Evolutionary conservation across 345 rosid genomes (phyloP), one percentile per base, ranked within the genome.

Genomic region (Viola odorata): DNA sequence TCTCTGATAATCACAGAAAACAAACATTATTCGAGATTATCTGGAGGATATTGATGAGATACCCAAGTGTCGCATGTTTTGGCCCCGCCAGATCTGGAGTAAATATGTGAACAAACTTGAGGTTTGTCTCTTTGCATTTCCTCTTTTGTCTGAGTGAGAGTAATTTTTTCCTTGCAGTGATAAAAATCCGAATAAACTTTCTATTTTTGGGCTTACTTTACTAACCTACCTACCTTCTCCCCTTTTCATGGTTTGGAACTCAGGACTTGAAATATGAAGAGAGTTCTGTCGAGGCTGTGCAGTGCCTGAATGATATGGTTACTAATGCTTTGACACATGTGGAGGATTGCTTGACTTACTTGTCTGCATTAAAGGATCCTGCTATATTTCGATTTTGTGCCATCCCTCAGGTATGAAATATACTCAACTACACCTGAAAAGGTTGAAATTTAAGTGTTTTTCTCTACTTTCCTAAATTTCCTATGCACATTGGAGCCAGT

Each of bases 21-120:
- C 89, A 72, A 88, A 94, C 77, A 94, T 94, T 69, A 91, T 94
- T 77, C 84, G 96, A 68, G 99, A 91, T 77, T 95, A 88, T 75
- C 77, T 91, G 55, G 99, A 95, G 80, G 99, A 95, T 69, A 88
- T 95, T 38, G 91, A 91, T 66, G 99, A 95, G 83, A 85, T 88
- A 73, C 99, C 99, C 36, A 86, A 86, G 82, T 81, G 89, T 6
- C 96, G 97, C 75, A 91, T 88, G 99, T 95, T 95, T 71, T 95
- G 99, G 99, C 99, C 99, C 76, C 88, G 81, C 1, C 73, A 86
- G 50, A 84, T 88, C 45, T 95, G 99, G 99, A 76, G 87, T 55
- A 88, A 88, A 75, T 91, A 95, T 81, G 94, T 80, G n/a, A 67
- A 63, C 74, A 88, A 88, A 71, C 97, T 91, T 23, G 99, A 95